phyloP scores from a whole-genome alignment of 2,329 filamentous ascomycete species.

The Sporothrix pseudoabietina region DNA sequence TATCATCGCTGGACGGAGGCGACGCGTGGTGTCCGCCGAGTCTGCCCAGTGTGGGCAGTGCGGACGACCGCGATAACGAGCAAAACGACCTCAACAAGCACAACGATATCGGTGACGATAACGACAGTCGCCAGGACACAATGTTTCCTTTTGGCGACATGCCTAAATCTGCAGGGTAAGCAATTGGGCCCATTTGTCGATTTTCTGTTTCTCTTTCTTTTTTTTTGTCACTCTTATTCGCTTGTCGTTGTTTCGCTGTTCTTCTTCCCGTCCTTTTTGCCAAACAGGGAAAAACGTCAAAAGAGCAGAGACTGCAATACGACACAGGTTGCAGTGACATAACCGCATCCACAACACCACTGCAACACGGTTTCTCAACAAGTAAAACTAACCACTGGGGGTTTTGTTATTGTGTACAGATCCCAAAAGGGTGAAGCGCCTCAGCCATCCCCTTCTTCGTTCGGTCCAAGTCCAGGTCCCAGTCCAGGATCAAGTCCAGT shows the following conservation, averaged over 20 bases:
- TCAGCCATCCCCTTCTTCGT: background rate
- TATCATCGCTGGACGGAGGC: conserved; percentile 32
- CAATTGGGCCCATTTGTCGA: background rate
- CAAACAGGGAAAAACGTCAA: background rate
- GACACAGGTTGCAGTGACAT: conserved; percentile 4
- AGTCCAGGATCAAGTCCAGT: background rate
- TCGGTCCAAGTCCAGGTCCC: background rate
- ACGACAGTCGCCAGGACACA: conserved; percentile 4
- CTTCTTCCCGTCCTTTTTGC: background rate
- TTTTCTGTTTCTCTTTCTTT: background rate
- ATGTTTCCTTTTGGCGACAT: conserved; percentile 2
- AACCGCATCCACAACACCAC: background rate
- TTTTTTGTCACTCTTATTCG: background rate
- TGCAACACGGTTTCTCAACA: background rate
- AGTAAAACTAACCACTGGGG: background rate
- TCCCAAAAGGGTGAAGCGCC: conserved; percentile 29
- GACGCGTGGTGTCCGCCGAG: conserved; percentile 14
- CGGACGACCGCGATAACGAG: background rate
- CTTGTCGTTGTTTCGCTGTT: background rate
- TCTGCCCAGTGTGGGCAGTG: conserved; percentile 1
- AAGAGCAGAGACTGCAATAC: background rate
- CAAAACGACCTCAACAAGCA: background rate
- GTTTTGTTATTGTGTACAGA: conserved; percentile 21
- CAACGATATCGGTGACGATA: background rate
- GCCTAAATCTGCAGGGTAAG: conserved; percentile 21